Evolutionary conservation across 176 grass and related monocot species (phyloP).

Genomic region (Lolium multiflorum): DNA sequence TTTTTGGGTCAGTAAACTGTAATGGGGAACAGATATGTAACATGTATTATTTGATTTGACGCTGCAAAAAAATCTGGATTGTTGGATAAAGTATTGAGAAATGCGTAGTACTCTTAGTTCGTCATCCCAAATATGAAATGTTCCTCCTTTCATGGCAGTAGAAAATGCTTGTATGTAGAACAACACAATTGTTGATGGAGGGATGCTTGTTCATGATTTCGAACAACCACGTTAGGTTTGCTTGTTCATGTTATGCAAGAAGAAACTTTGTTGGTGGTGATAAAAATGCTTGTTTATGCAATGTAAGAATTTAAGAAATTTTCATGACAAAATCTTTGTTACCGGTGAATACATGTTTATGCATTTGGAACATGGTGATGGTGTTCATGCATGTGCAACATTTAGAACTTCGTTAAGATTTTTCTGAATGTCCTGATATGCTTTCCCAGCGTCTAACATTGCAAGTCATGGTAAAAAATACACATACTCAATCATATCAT

Average conservation of each 20-base stretch:
- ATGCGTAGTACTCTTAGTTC: background rate
- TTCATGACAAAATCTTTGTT: background rate
- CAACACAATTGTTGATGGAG: background rate
- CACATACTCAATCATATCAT: background rate
- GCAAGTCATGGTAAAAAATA: constrained; percentile 35
- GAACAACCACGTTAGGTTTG: background rate
- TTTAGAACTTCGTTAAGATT: no score
- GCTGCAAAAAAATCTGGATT: background rate
- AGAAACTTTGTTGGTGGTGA: background rate
- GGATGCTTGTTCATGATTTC: background rate
- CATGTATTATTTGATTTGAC: background rate
- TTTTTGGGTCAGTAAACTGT: background rate
- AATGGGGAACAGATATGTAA: background rate
- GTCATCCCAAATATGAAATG: background rate
- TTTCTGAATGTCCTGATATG: constrained; percentile 39
- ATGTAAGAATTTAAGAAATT: background rate
- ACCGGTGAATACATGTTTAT: background rate
- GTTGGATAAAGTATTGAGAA: background rate
- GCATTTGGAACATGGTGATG: constrained; percentile 2
- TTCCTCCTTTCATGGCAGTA: background rate
- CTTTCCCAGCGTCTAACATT: constrained; percentile 46
- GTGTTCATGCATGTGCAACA: background rate
- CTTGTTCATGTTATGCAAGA: background rate
- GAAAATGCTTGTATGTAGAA: constrained; percentile 1
- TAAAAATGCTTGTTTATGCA: background rate